Base-by-base conservation (phyloP, 306 rosid species). In the Cucumis cinereus region DNA sequence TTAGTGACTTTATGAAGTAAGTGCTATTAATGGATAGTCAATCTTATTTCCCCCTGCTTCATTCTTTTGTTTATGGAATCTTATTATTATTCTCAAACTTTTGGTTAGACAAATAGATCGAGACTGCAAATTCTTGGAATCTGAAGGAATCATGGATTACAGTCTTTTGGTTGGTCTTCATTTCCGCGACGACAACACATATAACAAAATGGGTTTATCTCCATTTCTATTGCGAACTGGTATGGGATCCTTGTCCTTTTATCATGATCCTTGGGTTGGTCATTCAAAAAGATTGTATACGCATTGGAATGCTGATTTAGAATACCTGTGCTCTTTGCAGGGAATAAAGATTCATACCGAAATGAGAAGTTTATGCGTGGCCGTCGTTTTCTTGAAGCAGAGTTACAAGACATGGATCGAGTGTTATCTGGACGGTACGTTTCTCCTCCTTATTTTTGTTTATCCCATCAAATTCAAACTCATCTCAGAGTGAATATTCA, bases 141-240 rank as follows among this genome's bases (percentile, higher is more conserved):
- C 98, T 0, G 98, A 83, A 77, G 83, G 97, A 75, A 94, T 94
- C 77, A 94, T 94, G 99, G 99, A 94, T 86, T 94, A 94, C 78
- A 94, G 99, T 85, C 93, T 94, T 78, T 75, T 94, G 83, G 96
- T 94, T 49, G 99, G 99, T 53, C 89, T 94, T 83, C 99, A 94
- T 78, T 92, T 94, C 66, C 92, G 96, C 7, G 97, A 92, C 50
- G 96, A 91, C 73, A 90, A 84, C 67, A 86, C 84, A 10, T 84
- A 81, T 26, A 96, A 92, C 77, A 90, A 94, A 82, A 90, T 92
- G 85, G 96, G 95, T 50, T 16, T 92, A 76, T 94, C 97, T 16
- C 99, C 97, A 1, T 92, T 90, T 85, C 81, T 89, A 16, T 67
- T 92, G 81, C 96, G 99, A 47, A 82, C 92, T 55, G 99, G 99